Conservation (phyloP, 768 basidiomycete species). For the Vararia minispora region DNA sequence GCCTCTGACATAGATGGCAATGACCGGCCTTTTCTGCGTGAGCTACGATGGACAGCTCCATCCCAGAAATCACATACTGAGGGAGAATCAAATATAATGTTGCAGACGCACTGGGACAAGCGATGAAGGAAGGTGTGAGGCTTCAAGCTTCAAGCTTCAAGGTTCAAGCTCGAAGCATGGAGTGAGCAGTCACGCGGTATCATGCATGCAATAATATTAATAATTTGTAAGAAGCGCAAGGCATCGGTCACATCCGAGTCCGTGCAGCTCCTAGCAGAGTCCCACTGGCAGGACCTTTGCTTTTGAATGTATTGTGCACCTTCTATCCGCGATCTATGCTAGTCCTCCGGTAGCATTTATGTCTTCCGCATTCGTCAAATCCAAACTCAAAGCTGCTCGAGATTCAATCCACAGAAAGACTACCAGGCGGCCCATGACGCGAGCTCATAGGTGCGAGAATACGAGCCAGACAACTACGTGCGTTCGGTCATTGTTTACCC, state of each 20-base stretch:
- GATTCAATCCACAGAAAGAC: conserved; percentile 67
- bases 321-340: background rate
- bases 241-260: background rate
- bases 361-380: conserved; percentile 39
- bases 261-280: background rate
- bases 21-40: too few relatives aligned
- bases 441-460: conserved; percentile 54
- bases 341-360: background rate
- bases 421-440: conserved; percentile 55
- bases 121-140: too few relatives aligned
- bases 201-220: background rate
- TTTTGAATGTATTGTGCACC: too few relatives aligned
- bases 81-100: too few relatives aligned
- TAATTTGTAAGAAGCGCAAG: background rate
- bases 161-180: too few relatives aligned
- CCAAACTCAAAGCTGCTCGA: conserved; percentile 68
- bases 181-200: background rate
- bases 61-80: too few relatives aligned
- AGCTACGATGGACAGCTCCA: too few relatives aligned
- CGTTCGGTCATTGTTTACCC: conserved; percentile 19
- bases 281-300: too few relatives aligned
- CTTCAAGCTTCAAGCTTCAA: too few relatives aligned
- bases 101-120: too few relatives aligned
- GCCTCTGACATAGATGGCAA: too few relatives aligned
- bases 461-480: conserved; percentile 84